A percentile compares a stretch with the other conserved stretches of the same genome.
phyloP scores from a whole-genome alignment of 1,139 yeast genomes.

The Hanseniaspora sp. region DNA sequence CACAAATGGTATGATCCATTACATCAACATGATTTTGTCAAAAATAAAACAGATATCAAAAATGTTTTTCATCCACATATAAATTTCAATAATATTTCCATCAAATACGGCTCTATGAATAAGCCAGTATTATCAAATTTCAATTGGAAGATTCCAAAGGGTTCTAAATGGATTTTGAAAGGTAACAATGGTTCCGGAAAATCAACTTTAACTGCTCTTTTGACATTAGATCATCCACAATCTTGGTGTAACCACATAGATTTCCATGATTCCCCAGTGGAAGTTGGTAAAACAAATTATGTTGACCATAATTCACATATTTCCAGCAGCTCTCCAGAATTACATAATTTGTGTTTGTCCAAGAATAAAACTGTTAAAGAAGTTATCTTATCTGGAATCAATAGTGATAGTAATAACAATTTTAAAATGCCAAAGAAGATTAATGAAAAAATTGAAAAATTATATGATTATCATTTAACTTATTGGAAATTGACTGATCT shows the following conservation, averaged over 20 bases:
- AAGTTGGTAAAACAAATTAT: slow-evolving; percentile 64
- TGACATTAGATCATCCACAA: slow-evolving; percentile 94
- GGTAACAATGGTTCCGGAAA: slow-evolving; percentile 93
- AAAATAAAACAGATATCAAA: slow-evolving; percentile 9
- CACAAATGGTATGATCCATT: slow-evolving; percentile 22
- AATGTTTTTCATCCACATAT: slow-evolving; percentile 30
- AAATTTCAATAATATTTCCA: slow-evolving; percentile 52
- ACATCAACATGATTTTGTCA: slow-evolving; percentile 5
- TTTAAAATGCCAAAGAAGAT: slow-evolving; percentile 27
- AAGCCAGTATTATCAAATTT: slow-evolving; percentile 49
- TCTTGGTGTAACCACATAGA: slow-evolving; percentile 67
- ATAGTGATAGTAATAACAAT: slow-evolving; percentile 48
- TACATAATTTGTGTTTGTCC: slow-evolving; percentile 71
- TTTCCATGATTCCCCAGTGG: slow-evolving; percentile 56
- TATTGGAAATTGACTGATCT: slow-evolving; percentile 30
- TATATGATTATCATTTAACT: slow-evolving; percentile 30
- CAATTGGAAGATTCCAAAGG: slow-evolving; percentile 54
- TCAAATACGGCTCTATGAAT: slow-evolving; percentile 47
- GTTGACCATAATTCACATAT: slow-evolving; percentile 69
- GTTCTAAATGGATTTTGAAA: slow-evolving; percentile 77
- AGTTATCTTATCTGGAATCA: slow-evolving; percentile 63
- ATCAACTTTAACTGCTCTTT: slow-evolving; percentile 68
- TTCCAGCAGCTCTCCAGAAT: slow-evolving; percentile 85
- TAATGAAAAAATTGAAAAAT: slow-evolving; percentile 32
- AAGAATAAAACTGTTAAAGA: slow-evolving; percentile 40